phyloP scores from a whole-genome alignment of 805 yeast genomes.

The Yarrowia phangngaensis region DNA sequence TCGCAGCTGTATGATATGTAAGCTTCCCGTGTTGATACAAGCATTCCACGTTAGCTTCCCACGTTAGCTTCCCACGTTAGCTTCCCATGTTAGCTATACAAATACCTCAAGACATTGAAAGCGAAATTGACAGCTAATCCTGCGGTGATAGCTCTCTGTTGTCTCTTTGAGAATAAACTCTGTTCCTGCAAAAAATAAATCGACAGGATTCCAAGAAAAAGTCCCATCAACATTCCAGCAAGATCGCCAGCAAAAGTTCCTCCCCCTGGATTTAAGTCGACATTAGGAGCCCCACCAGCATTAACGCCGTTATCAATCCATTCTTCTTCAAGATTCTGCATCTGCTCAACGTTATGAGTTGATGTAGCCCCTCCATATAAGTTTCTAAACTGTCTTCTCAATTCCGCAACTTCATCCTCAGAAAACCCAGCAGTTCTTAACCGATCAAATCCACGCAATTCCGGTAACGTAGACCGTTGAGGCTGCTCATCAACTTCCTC shows the following conservation, averaged over 20 bases:
- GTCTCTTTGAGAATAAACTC: slow-evolving; percentile 56
- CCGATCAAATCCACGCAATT: slow-evolving; percentile 80
- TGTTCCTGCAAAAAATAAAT: slow-evolving; percentile 57
- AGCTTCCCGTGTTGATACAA: not conserved
- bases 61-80: too few species aligned
- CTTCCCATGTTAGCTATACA: slow-evolving; percentile 1
- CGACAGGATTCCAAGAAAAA: slow-evolving; percentile 68
- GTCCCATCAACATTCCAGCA: slow-evolving; percentile 68
- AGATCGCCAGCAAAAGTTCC: slow-evolving; percentile 61
- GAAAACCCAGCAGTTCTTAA: slow-evolving; percentile 78
- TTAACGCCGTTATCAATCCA: slow-evolving; percentile 81
- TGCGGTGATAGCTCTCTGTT: slow-evolving; percentile 61
- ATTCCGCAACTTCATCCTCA: slow-evolving; percentile 65
- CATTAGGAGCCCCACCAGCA: slow-evolving; percentile 46
- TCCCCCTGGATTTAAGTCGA: slow-evolving; percentile 33
- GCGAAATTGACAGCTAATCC: slow-evolving; percentile 68
- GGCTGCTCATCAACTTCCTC: slow-evolving; percentile 56
- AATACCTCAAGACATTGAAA: slow-evolving; percentile 17
- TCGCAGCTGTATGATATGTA: not conserved
- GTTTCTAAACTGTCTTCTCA: slow-evolving; percentile 69
- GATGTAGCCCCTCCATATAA: slow-evolving; percentile 41
- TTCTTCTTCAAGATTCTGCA: slow-evolving; percentile 61
- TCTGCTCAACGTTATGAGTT: slow-evolving; percentile 10
- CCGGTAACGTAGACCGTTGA: slow-evolving; percentile 57
- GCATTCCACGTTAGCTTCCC: not conserved